Base-by-base conservation (phyloP, 2,329 filamentous ascomycete genomes). In the Tricladium varicosporioides region DNA sequence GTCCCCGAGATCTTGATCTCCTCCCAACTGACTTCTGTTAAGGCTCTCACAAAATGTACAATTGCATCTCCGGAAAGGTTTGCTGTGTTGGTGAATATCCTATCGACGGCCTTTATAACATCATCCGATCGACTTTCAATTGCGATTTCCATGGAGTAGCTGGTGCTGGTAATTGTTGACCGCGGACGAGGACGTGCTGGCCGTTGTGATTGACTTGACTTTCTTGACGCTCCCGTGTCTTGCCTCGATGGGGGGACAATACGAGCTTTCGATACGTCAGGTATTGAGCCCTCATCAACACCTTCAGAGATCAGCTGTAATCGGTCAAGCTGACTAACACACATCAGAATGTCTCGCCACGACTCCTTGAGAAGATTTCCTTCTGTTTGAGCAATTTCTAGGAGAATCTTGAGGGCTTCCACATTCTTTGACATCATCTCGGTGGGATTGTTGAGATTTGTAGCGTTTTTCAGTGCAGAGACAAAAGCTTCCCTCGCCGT, bases 1-100 rank as follows among this genome's bases (percentile, higher is more conserved):
- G 93, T 91, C 0, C 94, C 94, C 0, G 94, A 97, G 2, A 94
- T 96, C 71, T 95, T 93, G 69, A 99, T 99, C 73, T 99, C 94
- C 69, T 97, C 93, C 94, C 94, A 97, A 73, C 93, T 97, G 63
- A 99, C 93, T 71, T 97, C 92, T 7, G 91, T 96, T 57, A 99
- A 76, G 0, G 94, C 92, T 55, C 87, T 86, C 51, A 96, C 93
- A 71, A 99, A 99, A 71, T 96, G 88, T 1, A 97, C 89, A 67
- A 99, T 99, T 2, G 93, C 92, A 64, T 97, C 92, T 58, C 92
- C 92, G 4, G 89, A 92, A 2, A 99, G 80, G 65, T 95, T 92
- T 8, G 92, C 93, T 0, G 94, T 97, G 69, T 95, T 96, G 48
- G 92, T 96, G 70, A 99, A 99, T 67, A 99, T 97, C 42, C 91